These are phyloP conservation scores for Pneumocystis jirovecii DNA, from an alignment of 1,139 yeast species.

Conservation along the genomic window DNA sequence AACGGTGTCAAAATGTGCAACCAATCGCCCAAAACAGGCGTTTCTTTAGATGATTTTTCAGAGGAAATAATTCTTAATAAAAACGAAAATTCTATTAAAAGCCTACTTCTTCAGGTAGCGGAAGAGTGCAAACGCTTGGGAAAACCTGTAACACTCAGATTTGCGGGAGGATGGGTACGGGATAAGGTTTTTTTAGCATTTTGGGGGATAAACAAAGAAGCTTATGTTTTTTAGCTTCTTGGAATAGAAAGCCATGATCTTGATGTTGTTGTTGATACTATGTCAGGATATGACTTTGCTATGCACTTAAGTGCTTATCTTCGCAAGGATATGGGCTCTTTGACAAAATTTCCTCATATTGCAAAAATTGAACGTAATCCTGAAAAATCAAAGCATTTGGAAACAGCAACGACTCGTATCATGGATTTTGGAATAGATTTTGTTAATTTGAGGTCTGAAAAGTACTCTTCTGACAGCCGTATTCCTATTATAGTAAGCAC, in stretches of 20 bases:
- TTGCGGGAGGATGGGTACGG: slow-evolving; percentile 98
- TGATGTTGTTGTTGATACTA: slow-evolving; percentile 73
- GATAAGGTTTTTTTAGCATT: slow-evolving; percentile 38
- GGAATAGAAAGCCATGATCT: slow-evolving; percentile 71
- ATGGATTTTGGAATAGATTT: slow-evolving; percentile 77
- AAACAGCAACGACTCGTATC: slow-evolving; percentile 83
- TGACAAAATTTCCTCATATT: slow-evolving; percentile 32
- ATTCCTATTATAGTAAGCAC: slow-evolving; percentile 40
- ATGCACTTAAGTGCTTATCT: slow-evolving; percentile 44
- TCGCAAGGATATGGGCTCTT: slow-evolving; percentile 16
- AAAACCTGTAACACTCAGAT: slow-evolving; percentile 33
- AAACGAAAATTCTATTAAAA: background rate
- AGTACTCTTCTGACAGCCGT: slow-evolving; percentile 64
- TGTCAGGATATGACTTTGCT: slow-evolving; percentile 82
- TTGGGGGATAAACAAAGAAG: too few relatives aligned
- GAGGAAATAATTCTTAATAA: background rate
- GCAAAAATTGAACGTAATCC: slow-evolving; percentile 87
- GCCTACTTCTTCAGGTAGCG: background rate
- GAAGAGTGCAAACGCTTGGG: background rate
- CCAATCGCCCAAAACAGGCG: background rate
- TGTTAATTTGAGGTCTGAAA: slow-evolving; percentile 79
- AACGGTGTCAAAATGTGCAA: background rate
- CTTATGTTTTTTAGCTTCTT: slow-evolving; percentile 29
- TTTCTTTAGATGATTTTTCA: background rate
- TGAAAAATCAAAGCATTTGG: slow-evolving; percentile 86